phyloP scores from a whole-genome alignment of 495 filamentous ascomycete genomes.

The Penicillium flavigenum region DNA sequence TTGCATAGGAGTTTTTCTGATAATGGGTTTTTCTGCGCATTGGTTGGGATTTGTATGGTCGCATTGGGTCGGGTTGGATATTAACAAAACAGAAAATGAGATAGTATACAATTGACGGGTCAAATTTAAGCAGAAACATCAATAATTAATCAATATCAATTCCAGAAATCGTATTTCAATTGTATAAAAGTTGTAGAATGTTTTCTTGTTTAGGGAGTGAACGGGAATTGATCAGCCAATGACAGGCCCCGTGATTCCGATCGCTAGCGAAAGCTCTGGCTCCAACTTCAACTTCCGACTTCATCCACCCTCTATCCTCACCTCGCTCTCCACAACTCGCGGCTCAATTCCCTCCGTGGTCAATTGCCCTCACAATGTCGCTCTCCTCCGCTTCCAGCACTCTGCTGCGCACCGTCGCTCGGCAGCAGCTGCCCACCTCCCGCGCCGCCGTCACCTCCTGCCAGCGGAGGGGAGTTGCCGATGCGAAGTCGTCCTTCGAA shows the following conservation, averaged over 20 bases:
- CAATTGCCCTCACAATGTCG: constrained; percentile 47
- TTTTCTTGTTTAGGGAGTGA: constrained; percentile 14
- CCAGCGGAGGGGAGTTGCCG: constrained; percentile 48
- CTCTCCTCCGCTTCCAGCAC: constrained; percentile 49
- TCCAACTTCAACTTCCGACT: constrained; percentile 45
- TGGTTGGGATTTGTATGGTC: constrained; percentile 14
- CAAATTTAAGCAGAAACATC: constrained; percentile 7
- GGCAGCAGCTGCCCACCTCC: constrained; percentile 46
- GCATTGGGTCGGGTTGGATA: constrained; percentile 18
- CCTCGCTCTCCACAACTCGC: constrained; percentile 25
- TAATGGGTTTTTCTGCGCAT: constrained; percentile 16
- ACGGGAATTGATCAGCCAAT: constrained; percentile 42
- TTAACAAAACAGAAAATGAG: constrained; percentile 7
- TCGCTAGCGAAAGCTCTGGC: constrained; percentile 49
- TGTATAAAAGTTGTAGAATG: constrained; percentile 6
- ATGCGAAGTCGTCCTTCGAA: constrained; percentile 51
- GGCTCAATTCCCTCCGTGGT: constrained; percentile 40
- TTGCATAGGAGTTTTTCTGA: constrained; percentile 33
- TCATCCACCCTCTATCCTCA: constrained; percentile 37
- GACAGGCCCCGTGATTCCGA: constrained; percentile 47
- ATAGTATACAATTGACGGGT: background rate
- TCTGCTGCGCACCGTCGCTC: constrained; percentile 52
- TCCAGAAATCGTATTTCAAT: background rate
- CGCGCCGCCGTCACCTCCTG: constrained; percentile 49
- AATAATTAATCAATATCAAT: constrained; percentile 6